Evolutionary conservation across 805 yeast genomes (phyloP).

Genomic region (Sugiyamaella boreocaroliniensis): DNA sequence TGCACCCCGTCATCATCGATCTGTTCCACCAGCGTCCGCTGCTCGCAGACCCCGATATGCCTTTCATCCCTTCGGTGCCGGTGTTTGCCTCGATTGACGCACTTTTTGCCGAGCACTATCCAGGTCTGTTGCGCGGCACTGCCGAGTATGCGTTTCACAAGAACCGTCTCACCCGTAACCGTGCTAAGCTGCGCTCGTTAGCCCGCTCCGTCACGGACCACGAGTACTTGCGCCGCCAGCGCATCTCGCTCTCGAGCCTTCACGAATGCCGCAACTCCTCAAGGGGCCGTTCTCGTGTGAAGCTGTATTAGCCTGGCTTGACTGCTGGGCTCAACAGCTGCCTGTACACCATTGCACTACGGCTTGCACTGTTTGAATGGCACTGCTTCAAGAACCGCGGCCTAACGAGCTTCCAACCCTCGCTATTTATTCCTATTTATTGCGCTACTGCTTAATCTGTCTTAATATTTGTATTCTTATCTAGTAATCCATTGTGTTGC

Average conservation of each 20-base stretch:
- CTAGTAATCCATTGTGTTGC: too few relatives aligned
- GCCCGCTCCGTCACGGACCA: slow-evolving; percentile 7
- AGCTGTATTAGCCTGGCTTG: slow-evolving; percentile 3
- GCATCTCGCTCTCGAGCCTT: slow-evolving; percentile 9
- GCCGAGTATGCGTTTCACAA: slow-evolving; percentile 15
- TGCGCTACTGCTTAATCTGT: too few relatives aligned
- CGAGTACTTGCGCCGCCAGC: slow-evolving; percentile 13
- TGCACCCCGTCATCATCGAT: slow-evolving; percentile 17
- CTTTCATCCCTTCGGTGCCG: slow-evolving; percentile 20
- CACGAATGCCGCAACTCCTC: background rate
- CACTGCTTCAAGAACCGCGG: too few relatives aligned
- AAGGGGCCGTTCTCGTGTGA: slow-evolving; percentile 1
- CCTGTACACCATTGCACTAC: too few relatives aligned
- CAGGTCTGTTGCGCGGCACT: slow-evolving; percentile 12
- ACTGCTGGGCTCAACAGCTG: background rate
- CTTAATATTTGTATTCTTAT: too few relatives aligned
- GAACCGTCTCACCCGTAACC: slow-evolving; percentile 20
- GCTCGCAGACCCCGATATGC: slow-evolving; percentile 20
- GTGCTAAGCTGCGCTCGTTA: slow-evolving; percentile 14
- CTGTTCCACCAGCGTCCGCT: slow-evolving; percentile 18
- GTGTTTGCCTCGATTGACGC: slow-evolving; percentile 18
- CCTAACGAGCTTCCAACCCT: too few relatives aligned
- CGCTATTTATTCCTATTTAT: too few relatives aligned
- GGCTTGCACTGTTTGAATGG: too few relatives aligned
- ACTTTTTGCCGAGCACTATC: slow-evolving; percentile 17